These are phyloP conservation scores for Amphichorda felina DNA, from an alignment of 2,329 filamentous ascomycete species.

Conservation along the genomic window DNA sequence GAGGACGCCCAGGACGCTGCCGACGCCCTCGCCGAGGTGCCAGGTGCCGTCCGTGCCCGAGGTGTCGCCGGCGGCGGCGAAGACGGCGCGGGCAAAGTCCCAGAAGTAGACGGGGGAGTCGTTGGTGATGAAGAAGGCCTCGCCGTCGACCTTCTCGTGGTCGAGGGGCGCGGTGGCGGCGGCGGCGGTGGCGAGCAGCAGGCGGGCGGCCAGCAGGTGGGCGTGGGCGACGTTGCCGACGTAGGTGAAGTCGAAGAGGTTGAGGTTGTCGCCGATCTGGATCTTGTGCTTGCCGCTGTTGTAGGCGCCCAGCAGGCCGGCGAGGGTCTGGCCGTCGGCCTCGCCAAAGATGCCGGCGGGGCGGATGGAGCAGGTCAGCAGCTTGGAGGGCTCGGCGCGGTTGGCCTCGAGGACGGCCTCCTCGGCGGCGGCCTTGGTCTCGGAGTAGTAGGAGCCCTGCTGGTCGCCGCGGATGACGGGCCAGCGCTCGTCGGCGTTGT, in stretches of 20 bases:
- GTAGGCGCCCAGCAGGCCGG: conserved; percentile 62
- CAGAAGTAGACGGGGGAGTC: conserved; percentile 83
- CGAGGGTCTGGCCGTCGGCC: conserved; percentile 67
- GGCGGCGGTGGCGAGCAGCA: conserved; percentile 50
- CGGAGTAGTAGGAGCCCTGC: conserved; percentile 75
- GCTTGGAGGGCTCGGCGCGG: conserved; percentile 39
- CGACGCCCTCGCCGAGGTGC: conserved; percentile 38
- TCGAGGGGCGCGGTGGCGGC: conserved; percentile 49
- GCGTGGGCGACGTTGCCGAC: conserved; percentile 58
- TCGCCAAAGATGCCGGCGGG: conserved; percentile 87
- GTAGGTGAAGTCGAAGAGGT: conserved; percentile 55
- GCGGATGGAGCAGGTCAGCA: conserved; percentile 72
- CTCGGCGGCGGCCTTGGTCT: conserved; percentile 85
- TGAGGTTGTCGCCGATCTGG: conserved; percentile 63
- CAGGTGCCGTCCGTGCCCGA: conserved; percentile 42
- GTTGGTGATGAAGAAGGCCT: conserved; percentile 87
- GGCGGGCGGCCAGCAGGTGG: conserved; percentile 69
- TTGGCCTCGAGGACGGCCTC: conserved; percentile 68
- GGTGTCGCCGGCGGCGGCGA: conserved; percentile 46
- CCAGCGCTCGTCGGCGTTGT: conserved; percentile 77
- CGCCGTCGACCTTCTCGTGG: conserved; percentile 66
- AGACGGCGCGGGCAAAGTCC: conserved; percentile 73
- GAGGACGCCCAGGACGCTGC: conserved; percentile 36
- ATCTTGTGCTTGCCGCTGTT: conserved; percentile 57
- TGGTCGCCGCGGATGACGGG: conserved; percentile 60